phyloP scores from a whole-genome alignment of 805 yeast genomes.

The Lachancea quebecensis region DNA sequence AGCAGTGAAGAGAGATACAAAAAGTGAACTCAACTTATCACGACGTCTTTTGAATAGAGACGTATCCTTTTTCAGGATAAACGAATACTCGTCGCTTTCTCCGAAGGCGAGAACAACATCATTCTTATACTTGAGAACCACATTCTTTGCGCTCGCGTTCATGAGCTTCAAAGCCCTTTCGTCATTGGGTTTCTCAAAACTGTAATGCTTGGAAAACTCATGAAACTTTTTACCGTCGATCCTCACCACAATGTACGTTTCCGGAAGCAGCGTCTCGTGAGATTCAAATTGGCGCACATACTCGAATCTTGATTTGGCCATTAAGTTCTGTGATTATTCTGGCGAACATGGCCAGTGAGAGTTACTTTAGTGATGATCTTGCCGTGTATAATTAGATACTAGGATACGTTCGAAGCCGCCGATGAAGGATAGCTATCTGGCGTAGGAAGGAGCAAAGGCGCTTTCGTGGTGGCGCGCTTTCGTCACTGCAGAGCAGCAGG shows the following conservation, averaged over 20 bases:
- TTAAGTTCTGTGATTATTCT: slow-evolving; percentile 16
- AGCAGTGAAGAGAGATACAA: slow-evolving; percentile 77
- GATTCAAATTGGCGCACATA: slow-evolving; percentile 79
- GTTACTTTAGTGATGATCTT: too few relatives aligned
- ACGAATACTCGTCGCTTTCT: slow-evolving; percentile 91
- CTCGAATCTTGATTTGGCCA: slow-evolving; percentile 85
- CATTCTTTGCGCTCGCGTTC: slow-evolving; percentile 69
- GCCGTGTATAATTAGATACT: too few relatives aligned
- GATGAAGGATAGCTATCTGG: too few relatives aligned
- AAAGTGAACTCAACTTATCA: slow-evolving; percentile 67
- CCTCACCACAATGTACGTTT: slow-evolving; percentile 74
- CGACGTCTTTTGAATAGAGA: slow-evolving; percentile 75
- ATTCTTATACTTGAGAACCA: slow-evolving; percentile 53
- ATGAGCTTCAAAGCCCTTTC: slow-evolving; percentile 64
- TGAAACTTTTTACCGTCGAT: slow-evolving; percentile 95
- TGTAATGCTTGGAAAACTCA: slow-evolving; percentile 64
- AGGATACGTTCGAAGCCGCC: too few relatives aligned
- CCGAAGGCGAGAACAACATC: slow-evolving; percentile 85
- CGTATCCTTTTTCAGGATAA: slow-evolving; percentile 60
- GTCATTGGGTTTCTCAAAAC: slow-evolving; percentile 87
- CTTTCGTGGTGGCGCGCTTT: too few relatives aligned
- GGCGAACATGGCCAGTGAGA: too few relatives aligned
- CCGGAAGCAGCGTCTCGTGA: slow-evolving; percentile 65
- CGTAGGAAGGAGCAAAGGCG: too few relatives aligned
- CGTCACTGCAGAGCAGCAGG: too few relatives aligned